Percentiles rank a stretch among this genome's conserved stretches.
These are phyloP conservation scores for Kodamaea leandrae DNA, from an alignment of 805 yeast genomes.

Conservation along the genomic window DNA sequence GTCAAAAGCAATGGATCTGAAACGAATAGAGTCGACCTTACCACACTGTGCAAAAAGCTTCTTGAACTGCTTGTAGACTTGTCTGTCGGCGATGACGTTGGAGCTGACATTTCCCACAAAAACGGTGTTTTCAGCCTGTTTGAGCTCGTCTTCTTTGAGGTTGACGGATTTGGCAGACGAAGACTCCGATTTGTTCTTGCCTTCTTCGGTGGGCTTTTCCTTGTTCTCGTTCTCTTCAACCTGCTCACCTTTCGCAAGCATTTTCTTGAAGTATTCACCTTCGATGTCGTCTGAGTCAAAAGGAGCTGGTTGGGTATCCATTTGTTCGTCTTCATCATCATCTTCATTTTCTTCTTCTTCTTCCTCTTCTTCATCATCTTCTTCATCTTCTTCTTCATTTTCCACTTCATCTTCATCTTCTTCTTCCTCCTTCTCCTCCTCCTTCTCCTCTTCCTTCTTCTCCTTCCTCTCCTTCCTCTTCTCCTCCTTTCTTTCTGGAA, in stretches of 20 bases:
- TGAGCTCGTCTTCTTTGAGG: conserved; percentile 67
- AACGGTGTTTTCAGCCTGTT: conserved; percentile 78
- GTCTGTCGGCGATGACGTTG: conserved; percentile 61
- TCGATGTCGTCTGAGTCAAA: not conserved
- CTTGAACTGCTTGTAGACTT: conserved; percentile 61
- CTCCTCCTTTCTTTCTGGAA: conserved; percentile 16
- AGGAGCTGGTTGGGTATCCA: not conserved
- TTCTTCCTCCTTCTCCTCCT: conserved; percentile 18
- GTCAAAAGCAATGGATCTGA: conserved; percentile 86
- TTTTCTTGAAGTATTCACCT: not conserved
- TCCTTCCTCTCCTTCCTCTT: conserved; percentile 14
- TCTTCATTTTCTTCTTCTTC: conserved; percentile 5
- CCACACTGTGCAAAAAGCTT: conserved; percentile 54
- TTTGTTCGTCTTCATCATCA: conserved; percentile 10
- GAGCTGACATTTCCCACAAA: conserved; percentile 85
- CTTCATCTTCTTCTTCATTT: conserved; percentile 25
- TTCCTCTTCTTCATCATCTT: conserved; percentile 19
- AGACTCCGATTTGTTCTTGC: conserved; percentile 14
- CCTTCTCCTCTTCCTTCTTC: conserved; percentile 22
- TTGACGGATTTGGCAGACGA: conserved; percentile 50
- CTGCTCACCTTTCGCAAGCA: not conserved
- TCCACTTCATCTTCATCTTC: conserved; percentile 20
- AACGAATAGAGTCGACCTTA: conserved; percentile 71
- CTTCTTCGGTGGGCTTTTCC: conserved; percentile 3
- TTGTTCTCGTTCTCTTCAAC: not conserved